Percentiles rank a stretch among this genome's conserved stretches.
phyloP scores from a whole-genome alignment of 345 rosid genomes.

The Excoecaria agallocha region DNA sequence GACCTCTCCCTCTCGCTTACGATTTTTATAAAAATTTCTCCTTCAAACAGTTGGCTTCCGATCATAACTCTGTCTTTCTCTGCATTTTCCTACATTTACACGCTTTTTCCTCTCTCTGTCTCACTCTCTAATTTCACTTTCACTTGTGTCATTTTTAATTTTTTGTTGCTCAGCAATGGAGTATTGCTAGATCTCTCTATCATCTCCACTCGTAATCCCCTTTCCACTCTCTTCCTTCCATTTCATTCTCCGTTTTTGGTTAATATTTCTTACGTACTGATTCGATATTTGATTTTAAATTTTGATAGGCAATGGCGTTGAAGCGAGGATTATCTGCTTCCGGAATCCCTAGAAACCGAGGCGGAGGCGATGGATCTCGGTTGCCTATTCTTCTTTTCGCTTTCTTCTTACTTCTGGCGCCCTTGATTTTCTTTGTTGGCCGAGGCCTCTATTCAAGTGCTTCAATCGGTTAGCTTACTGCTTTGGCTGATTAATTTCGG shows the following conservation, averaged over 20 bases:
- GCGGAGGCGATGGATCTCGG: conserved; percentile 54
- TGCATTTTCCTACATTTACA: neutral
- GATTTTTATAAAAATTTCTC: neutral
- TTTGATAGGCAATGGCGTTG: conserved; percentile 58
- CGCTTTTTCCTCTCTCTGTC: neutral
- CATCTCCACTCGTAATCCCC: conserved; percentile 23
- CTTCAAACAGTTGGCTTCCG: neutral
- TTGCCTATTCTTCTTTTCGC: conserved; percentile 42
- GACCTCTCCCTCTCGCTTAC: neutral
- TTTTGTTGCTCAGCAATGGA: neutral
- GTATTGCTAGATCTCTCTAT: conserved; percentile 29
- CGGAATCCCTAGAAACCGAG: conserved; percentile 39
- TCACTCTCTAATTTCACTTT: neutral
- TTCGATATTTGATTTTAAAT: conserved; percentile 27
- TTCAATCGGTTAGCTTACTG: conserved; percentile 42
- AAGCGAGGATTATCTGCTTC: conserved; percentile 53
- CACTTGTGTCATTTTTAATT: conserved; percentile 14
- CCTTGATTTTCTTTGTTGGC: conserved; percentile 67
- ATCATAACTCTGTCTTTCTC: neutral
- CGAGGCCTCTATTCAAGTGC: conserved; percentile 52
- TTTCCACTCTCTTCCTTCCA: neutral
- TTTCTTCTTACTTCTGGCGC: conserved; percentile 58
- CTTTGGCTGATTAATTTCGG: neutral
- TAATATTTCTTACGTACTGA: conserved; percentile 1
- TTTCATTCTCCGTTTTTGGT: neutral